Conservation (phyloP, 106 monocot genomes). For the Phalaenopsis equestris region DNA sequence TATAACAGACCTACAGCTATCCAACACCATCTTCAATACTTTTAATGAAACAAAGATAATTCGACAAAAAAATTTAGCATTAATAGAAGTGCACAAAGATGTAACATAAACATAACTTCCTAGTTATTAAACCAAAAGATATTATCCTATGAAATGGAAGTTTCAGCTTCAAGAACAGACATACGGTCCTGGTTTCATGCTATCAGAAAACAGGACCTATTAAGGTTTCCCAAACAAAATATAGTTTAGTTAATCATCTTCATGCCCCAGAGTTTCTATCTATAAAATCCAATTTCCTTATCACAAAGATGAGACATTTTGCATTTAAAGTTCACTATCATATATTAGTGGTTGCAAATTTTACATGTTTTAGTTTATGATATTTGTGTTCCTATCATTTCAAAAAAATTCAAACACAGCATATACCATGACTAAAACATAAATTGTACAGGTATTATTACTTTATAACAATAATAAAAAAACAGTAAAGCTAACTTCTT, state of each 20-base stretch:
- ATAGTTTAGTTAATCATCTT: neutral
- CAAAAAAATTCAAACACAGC: neutral
- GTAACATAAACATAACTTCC: neutral
- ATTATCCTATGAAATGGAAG: neutral
- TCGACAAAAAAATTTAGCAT: neutral
- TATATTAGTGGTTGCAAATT: no score
- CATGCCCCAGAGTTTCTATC: neutral
- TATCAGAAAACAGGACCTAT: neutral
- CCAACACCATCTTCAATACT: neutral
- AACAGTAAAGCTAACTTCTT: neutral
- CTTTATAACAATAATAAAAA: neutral
- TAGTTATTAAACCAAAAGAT: neutral
- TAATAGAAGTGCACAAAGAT: neutral
- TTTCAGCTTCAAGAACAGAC: neutral
- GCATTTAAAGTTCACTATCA: neutral
- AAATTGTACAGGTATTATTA: neutral
- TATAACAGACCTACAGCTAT: neutral
- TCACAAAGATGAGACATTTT: neutral
- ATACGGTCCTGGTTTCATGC: neutral
- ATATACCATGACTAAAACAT: neutral
- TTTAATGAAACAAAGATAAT: neutral
- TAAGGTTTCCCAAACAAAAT: neutral
- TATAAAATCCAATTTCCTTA: neutral
- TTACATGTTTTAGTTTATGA: neutral
- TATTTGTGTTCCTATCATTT: neutral